A percentile compares a stretch with the other conserved stretches of the same genome.
These are phyloP conservation scores for Akanthomyces dipterigenus DNA, from an alignment of 2,329 filamentous ascomycete species.

Conservation along the genomic window DNA sequence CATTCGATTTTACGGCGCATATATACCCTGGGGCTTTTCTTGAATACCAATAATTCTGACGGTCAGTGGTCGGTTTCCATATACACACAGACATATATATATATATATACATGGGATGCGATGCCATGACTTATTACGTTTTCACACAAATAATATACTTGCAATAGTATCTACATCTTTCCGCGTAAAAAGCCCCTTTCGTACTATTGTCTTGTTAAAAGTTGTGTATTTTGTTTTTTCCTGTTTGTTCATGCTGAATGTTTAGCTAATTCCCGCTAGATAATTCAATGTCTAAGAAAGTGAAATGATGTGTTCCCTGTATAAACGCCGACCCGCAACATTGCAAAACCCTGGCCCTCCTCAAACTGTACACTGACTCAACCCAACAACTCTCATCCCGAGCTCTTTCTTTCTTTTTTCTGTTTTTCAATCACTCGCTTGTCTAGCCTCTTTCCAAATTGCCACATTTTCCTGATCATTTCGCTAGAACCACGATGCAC, in stretches of 20 bases:
- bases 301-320: background rate
- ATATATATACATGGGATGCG: background rate
- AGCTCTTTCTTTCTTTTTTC: background rate
- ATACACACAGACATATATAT: background rate
- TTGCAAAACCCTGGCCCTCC: background rate
- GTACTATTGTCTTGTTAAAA: background rate
- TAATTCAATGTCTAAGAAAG: conserved; percentile 6
- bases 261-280: conserved; percentile 2
- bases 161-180: background rate
- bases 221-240: background rate
- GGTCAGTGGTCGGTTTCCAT: background rate
- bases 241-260: background rate
- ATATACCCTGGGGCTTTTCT: conserved; percentile 4
- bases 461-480: background rate
- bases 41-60: background rate
- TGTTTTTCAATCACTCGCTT: background rate
- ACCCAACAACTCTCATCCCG: background rate
- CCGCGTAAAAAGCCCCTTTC: too few relatives aligned
- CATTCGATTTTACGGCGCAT: background rate
- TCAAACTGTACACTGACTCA: conserved; percentile 7
- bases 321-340: conserved; percentile 11
- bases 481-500: background rate
- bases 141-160: background rate
- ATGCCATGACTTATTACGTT: background rate
- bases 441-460: background rate